Conservation (phyloP, 257 asterid species). For the Solanum paucissectum region DNA sequence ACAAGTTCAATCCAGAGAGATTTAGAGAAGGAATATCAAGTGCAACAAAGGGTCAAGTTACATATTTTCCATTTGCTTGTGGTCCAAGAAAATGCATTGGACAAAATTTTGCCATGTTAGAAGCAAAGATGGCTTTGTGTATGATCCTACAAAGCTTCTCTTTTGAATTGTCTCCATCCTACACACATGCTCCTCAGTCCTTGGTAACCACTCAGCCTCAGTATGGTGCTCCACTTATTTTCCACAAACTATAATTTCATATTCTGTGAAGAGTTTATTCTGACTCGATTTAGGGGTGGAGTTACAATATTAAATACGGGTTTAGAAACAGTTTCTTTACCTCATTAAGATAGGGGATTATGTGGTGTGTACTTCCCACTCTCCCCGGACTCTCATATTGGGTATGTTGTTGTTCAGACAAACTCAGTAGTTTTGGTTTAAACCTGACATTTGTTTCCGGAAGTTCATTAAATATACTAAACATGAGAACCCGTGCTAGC, state of each 20-base stretch:
- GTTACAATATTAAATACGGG: neutral
- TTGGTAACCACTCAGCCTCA: conserved; percentile 15
- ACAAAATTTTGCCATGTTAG: conserved; percentile 21
- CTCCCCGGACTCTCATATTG: too few relatives aligned
- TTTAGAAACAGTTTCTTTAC: too few relatives aligned
- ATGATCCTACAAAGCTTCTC: conserved; percentile 26
- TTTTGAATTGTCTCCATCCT: conserved; percentile 22
- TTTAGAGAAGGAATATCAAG: conserved; percentile 12
- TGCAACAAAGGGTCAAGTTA: conserved; percentile 3
- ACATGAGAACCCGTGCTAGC: too few relatives aligned
- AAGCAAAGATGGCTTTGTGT: conserved; percentile 17
- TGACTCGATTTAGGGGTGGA: neutral
- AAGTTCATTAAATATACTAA: too few relatives aligned
- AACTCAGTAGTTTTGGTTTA: too few relatives aligned
- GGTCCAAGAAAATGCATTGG: conserved; percentile 31
- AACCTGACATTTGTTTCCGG: too few relatives aligned
- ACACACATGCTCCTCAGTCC: conserved; percentile 17
- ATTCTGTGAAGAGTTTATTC: neutral
- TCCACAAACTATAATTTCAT: conserved; percentile 4
- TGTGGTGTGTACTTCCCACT: too few relatives aligned
- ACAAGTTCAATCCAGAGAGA: conserved; percentile 23
- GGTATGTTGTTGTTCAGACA: too few relatives aligned
- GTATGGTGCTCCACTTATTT: conserved; percentile 15
- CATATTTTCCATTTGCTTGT: conserved; percentile 23
- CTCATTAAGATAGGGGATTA: too few relatives aligned